Evolutionary conservation across 2,329 filamentous ascomycete genomes (phyloP).

Genomic region (Trichocomaceae sp.): DNA sequence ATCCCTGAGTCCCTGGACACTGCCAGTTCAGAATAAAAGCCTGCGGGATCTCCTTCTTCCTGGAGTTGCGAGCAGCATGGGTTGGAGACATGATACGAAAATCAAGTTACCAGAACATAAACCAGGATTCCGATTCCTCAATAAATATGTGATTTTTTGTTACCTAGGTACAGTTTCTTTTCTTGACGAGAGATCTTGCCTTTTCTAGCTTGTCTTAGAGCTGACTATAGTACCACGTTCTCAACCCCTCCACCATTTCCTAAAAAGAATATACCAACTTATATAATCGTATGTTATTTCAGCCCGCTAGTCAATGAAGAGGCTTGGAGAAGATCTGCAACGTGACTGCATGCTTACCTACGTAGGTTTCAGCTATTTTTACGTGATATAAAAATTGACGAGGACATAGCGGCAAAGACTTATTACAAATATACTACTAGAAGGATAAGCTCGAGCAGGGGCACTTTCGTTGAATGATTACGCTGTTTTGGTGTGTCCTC

Average conservation of each 20-base stretch:
- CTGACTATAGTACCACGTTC: neutral
- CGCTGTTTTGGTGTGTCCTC: neutral
- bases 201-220: neutral
- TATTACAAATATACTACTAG: neutral
- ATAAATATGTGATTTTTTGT: neutral
- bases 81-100: neutral
- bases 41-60: neutral
- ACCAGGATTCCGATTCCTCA: neutral
- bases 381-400: neutral
- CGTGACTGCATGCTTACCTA: neutral
- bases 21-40: neutral
- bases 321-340: neutral
- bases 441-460: neutral
- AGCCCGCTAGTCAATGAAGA: neutral
- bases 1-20: neutral
- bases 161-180: neutral
- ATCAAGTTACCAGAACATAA: neutral
- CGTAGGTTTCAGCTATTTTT: neutral
- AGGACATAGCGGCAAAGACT: neutral
- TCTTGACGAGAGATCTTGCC: too few species aligned
- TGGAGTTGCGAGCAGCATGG: neutral
- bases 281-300: neutral
- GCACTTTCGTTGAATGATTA: neutral
- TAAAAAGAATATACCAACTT: neutral
- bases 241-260: neutral